Percentiles rank a stretch among this genome's conserved stretches.
phyloP scores from a whole-genome alignment of 768 basidiomycete species.

The Chalciporus piperatus region DNA sequence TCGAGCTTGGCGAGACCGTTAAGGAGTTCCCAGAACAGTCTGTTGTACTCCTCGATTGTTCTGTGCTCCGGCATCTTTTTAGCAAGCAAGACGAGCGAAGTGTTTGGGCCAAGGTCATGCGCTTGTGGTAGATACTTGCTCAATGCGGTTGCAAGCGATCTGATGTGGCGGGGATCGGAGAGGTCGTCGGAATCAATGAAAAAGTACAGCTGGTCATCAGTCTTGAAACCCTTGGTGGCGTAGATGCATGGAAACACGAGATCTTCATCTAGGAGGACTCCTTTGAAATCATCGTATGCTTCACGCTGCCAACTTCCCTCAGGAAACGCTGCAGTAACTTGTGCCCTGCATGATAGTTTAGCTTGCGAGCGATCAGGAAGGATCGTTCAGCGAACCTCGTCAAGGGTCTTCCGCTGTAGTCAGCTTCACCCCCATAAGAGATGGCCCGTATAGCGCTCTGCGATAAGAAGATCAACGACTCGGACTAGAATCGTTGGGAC shows the following conservation, averaged over 20 bases:
- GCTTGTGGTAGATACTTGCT: conserved; percentile 15
- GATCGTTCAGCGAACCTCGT: conserved; percentile 7
- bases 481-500: not conserved
- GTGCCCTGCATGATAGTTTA: conserved; percentile 8
- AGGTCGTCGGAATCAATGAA: conserved; percentile 24
- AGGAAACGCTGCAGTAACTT: conserved; percentile 9
- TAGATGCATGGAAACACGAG: conserved; percentile 22
- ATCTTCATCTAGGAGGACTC: conserved; percentile 20
- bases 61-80: conserved; percentile 9
- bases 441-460: conserved; percentile 4
- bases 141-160: conserved; percentile 15
- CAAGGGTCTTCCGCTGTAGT: conserved; percentile 11
- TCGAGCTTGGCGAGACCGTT: conserved; percentile 19
- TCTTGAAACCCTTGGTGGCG: conserved; percentile 23
- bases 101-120: conserved; percentile 18
- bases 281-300: conserved; percentile 19
- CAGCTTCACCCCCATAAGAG: not conserved
- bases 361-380: not conserved
- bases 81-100: conserved; percentile 18
- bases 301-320: conserved; percentile 18
- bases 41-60: conserved; percentile 19
- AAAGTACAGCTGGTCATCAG: conserved; percentile 18
- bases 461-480: not conserved
- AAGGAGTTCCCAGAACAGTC: conserved; percentile 19
- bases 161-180: conserved; percentile 19